Percentiles rank a stretch among this genome's conserved stretches.
phyloP scores from a whole-genome alignment of 75 land plant species.

The Chamaecyparis obtusa region DNA sequence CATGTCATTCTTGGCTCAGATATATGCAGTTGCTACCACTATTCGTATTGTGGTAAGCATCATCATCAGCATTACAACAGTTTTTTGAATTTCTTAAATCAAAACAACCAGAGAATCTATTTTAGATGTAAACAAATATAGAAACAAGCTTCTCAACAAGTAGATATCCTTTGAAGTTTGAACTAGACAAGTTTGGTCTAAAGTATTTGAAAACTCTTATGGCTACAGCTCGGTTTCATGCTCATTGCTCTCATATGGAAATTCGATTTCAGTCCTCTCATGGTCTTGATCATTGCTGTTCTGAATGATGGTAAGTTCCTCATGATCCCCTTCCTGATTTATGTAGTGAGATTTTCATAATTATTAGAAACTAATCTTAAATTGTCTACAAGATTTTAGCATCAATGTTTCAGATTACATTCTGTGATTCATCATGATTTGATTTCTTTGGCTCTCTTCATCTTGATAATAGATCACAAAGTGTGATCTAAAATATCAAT shows the following conservation, averaged over 20 bases:
- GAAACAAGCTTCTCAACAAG: background rate
- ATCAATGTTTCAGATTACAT: too few relatives aligned
- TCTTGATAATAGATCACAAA: too few relatives aligned
- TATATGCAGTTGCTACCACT: slow-evolving; percentile 88
- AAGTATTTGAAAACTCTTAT: background rate
- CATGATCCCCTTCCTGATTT: background rate
- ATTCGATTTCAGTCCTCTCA: slow-evolving; percentile 77
- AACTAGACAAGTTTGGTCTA: background rate
- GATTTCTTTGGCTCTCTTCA: too few relatives aligned
- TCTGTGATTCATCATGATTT: too few relatives aligned
- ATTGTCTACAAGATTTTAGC: too few relatives aligned
- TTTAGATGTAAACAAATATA: background rate
- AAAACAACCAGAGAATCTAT: background rate
- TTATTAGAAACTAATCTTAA: background rate
- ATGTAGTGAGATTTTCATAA: background rate
- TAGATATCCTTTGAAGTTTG: background rate
- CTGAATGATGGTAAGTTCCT: slow-evolving; percentile 56
- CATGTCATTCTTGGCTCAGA: slow-evolving; percentile 27
- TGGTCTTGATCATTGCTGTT: slow-evolving; percentile 78
- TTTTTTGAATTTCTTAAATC: background rate
- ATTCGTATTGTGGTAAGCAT: slow-evolving; percentile 80
- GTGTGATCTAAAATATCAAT: too few relatives aligned
- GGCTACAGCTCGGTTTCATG: slow-evolving; percentile 53
- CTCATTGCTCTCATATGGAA: slow-evolving; percentile 70
- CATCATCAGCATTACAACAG: background rate